These are phyloP conservation scores for Jaenimonas drosophilae DNA, from an alignment of 208 protist species.

Conservation along the genomic window DNA sequence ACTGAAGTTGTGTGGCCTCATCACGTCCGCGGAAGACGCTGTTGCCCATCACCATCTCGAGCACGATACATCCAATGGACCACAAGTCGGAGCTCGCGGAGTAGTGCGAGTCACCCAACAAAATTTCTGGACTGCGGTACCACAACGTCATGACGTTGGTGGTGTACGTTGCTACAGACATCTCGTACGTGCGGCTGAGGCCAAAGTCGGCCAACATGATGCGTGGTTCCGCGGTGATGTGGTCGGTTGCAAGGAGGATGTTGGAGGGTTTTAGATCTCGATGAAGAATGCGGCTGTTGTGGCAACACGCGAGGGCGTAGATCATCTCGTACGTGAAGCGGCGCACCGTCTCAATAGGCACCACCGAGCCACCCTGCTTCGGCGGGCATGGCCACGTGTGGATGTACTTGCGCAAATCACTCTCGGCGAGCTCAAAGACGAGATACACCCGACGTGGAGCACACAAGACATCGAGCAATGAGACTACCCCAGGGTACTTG, in stretches of 20 bases:
- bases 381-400: too few relatives aligned
- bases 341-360: slow-evolving; percentile 55
- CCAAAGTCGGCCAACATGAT: slow-evolving; percentile 88
- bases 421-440: slow-evolving; percentile 96
- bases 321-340: slow-evolving; percentile 76
- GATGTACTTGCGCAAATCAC: slow-evolving; percentile 96
- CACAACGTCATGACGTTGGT: slow-evolving; percentile 92
- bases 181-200: slow-evolving; percentile 75
- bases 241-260: slow-evolving; percentile 71
- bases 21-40: too few relatives aligned
- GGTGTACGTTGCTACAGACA: slow-evolving; percentile 79
- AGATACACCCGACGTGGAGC: too few relatives aligned
- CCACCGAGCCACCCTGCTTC: slow-evolving; percentile 31
- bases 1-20: too few relatives aligned
- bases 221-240: too few relatives aligned
- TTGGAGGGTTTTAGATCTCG: slow-evolving; percentile 89
- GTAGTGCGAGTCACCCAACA: slow-evolving; percentile 85
- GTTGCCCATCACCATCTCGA: slow-evolving; percentile 91
- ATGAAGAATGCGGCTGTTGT: slow-evolving; percentile 76
- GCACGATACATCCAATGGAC: slow-evolving; percentile 92
- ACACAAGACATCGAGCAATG: too few relatives aligned
- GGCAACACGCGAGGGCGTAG: slow-evolving; percentile 65
- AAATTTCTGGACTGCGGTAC: slow-evolving; percentile 92
- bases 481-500: too few relatives aligned
- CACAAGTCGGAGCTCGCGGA: slow-evolving; percentile 88